Evolutionary conservation across 768 basidiomycete genomes (phyloP), one percentile per base, ranked within the genome.

Genomic region (Mrakia hoshinonis): DNA sequence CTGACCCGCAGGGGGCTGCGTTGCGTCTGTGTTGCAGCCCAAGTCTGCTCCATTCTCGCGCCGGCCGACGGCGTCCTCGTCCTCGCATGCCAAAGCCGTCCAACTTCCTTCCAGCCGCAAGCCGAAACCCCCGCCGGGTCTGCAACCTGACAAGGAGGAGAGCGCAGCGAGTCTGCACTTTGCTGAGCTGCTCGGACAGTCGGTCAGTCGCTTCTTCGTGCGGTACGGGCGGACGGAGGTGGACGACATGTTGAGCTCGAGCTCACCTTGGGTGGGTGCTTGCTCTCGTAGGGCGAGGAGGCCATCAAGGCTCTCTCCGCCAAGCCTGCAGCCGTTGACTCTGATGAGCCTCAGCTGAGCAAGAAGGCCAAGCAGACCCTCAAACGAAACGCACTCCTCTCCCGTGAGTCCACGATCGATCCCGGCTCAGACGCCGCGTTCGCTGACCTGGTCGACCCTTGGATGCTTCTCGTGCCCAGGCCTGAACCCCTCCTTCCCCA

Each of bases 361-460:
- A 71, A 71, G 64, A 65, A 70, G 64, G 69, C 63, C 12, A 70
- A 70, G 52, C 69, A 62, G 63, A 49, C 69, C 36, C 22, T 66
- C 20, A 70, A 70, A 38, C 36, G 60, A 11, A 39, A 69, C 26
- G 68, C 68, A 31, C 31, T 69, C 12, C 68, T 69, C 4, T 58
- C 68, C 22, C 66, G 66, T 67, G 10, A 49, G 66, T 67, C 9
- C 10, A 15, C 47, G 1, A 4, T n/a, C 24, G n/a, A 31, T 49
- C n/a, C 29, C 6, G 31, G 12, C 18, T n/a, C 52, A n/a, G 0
- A 20, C 20, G 20, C 3, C n/a, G 5, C 43, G 2, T 38, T 20
- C 2, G 2, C 12, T 54, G 7, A 5, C 38, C 20, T 11, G 39
- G 39, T 64, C 43, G n/a, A 38, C 63, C 5, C 39, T 62, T 7